Evolutionary conservation across 2,329 filamentous ascomycete genomes (phyloP).

Genomic region (Cercospora nicotianae): DNA sequence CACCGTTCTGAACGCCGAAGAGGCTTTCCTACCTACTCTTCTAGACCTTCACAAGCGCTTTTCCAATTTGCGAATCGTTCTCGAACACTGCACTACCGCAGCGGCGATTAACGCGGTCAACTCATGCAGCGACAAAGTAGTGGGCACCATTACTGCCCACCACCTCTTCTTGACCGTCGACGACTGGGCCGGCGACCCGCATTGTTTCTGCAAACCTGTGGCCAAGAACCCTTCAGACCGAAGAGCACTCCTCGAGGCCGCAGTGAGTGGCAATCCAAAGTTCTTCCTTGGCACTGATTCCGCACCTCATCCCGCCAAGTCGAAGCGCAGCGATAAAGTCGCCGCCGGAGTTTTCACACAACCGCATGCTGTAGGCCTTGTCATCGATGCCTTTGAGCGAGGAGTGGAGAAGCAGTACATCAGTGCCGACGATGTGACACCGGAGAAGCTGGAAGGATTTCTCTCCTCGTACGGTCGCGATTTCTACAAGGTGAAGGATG

Average conservation of each 20-base stretch:
- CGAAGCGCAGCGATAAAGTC: slow-evolving; percentile 59
- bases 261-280: slow-evolving; percentile 59
- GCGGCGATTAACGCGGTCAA: slow-evolving; percentile 77
- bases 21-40: slow-evolving; percentile 78
- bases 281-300: slow-evolving; percentile 77
- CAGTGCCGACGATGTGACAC: slow-evolving; percentile 54
- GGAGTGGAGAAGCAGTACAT: slow-evolving; percentile 58
- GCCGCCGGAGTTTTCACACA: slow-evolving; percentile 80
- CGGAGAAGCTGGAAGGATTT: slow-evolving; percentile 58
- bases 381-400: slow-evolving; percentile 65
- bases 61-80: slow-evolving; percentile 64
- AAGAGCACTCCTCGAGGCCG: slow-evolving; percentile 67
- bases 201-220: slow-evolving; percentile 76
- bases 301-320: slow-evolving; percentile 65
- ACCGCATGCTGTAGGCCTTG: slow-evolving; percentile 65
- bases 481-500: slow-evolving; percentile 57
- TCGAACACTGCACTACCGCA: slow-evolving; percentile 86
- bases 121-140: slow-evolving; percentile 74
- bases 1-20: slow-evolving; percentile 65
- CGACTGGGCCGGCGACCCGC: slow-evolving; percentile 67
- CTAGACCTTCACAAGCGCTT: slow-evolving; percentile 71
- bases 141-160: slow-evolving; percentile 80
- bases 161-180: slow-evolving; percentile 80
- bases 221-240: slow-evolving; percentile 67
- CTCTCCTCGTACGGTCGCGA: slow-evolving; percentile 57